Percentiles rank a stretch among this genome's conserved stretches.
phyloP scores from a whole-genome alignment of 73 alveolate species.

The Symbiodinium natans region DNA sequence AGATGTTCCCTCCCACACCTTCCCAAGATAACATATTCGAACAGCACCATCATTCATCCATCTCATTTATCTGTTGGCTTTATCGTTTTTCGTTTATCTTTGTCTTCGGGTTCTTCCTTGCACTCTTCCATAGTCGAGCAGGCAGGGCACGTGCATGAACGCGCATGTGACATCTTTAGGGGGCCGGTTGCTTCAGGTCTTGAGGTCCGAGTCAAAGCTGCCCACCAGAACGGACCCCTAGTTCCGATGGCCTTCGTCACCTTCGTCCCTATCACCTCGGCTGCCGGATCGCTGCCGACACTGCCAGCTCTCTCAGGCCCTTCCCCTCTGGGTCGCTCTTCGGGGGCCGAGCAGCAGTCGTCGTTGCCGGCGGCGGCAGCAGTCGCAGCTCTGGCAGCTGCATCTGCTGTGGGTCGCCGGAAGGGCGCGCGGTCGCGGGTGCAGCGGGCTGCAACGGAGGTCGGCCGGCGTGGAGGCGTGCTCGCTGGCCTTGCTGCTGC shows the following conservation, averaged over 20 bases:
- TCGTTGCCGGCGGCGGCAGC: neutral
- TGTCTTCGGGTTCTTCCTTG: no score
- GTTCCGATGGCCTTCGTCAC: neutral
- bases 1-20: no score
- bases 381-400: conserved; percentile 8
- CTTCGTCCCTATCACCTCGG: conserved; percentile 2
- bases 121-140: no score
- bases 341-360: conserved; percentile 1
- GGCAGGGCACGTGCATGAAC: no score
- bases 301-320: neutral
- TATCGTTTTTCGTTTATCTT: no score
- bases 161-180: no score
- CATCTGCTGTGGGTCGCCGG: neutral
- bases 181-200: no score
- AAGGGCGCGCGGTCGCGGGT: neutral
- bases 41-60: no score
- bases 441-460: neutral
- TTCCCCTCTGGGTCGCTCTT: neutral
- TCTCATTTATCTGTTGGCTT: no score
- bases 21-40: no score
- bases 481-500: conserved; percentile 5
- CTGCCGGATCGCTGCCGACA: neutral
- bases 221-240: conserved; percentile 5
- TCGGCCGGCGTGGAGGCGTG: conserved; percentile 19
- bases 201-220: no score